Base-by-base conservation (phyloP, 73 alveolate genomes). In the Blepharisma japonicum region DNA sequence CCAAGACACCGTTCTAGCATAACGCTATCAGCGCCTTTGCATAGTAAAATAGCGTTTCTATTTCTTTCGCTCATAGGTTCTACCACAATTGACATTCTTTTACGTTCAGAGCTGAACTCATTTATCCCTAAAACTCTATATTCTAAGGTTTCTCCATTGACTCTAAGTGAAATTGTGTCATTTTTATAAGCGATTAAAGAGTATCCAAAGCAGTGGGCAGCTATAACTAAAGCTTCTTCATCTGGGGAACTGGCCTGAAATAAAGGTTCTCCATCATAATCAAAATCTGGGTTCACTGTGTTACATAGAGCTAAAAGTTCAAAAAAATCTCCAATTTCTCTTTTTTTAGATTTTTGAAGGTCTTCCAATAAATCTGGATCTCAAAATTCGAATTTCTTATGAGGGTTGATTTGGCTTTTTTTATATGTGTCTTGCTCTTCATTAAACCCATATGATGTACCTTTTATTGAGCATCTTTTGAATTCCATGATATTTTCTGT, bases 41-140 rank as follows among this genome's bases (percentile, higher is more conserved):
- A 77, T 68, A 72, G 45, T 50, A 86, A 27, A 50, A 56, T 67
- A 49, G 74, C 55, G 42, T 18, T 77, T 14, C 20, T 47, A 32
- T 9, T 85, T n/a, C 21, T 67, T 27, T 56, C 74, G 2, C 76
- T 74, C 81, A 21, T n/a, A 39, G 68, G 68, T 55, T 53, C 66
- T 11, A 93, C 91, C n/a, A 95, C 91, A 6, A 93, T 92, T 48
- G 97, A 85, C 98, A 93, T 95, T 81, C 98, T 86, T 78, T 91
- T 95, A 55, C 99, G 89, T 18, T 92, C 93, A 27, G 92, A 77
- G 67, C 86, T 87, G 87, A 95, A 95, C 68, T 92, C 97, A 55
- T 88, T 87, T 20, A 92, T 86, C 68, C 92, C 94, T 32, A 94
- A 76, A 0, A 92, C 83, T 79, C 87, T 72, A 81, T 78, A 94